Conservation (phyloP, 2,329 filamentous ascomycete genomes). For the Aspergillus fijiensis region DNA sequence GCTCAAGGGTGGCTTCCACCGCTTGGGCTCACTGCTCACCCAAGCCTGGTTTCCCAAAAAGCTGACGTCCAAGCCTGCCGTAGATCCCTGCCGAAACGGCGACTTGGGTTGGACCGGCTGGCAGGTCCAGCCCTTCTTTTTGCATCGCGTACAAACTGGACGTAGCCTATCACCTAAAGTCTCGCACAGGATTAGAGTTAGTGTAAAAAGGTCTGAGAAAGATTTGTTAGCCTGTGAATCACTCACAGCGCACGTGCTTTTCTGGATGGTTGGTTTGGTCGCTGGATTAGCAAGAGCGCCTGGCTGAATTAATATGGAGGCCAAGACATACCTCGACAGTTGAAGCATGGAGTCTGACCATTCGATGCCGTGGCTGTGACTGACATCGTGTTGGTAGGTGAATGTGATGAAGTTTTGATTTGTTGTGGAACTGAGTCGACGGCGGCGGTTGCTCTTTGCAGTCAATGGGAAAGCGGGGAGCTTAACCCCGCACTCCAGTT, state of each 20-base stretch:
- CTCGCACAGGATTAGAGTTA: no score
- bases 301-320: no score
- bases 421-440: neutral
- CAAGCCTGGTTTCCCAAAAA: conserved; percentile 19
- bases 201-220: no score
- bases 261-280: neutral
- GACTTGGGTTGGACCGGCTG: conserved; percentile 12
- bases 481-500: neutral
- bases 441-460: neutral
- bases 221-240: no score
- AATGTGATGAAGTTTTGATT: neutral
- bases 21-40: conserved; percentile 24
- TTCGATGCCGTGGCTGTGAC: no score
- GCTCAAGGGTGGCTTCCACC: conserved; percentile 11
- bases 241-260: conserved; percentile 1
- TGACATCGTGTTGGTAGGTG: neutral
- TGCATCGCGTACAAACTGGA: conserved; percentile 18
- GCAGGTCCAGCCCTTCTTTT: conserved; percentile 16
- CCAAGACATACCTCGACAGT: neutral
- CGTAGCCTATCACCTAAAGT: conserved; percentile 17
- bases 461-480: neutral
- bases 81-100: conserved; percentile 21
- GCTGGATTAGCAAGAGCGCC: neutral
- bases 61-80: conserved; percentile 6
- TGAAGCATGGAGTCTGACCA: neutral